Conservation (phyloP, 1,284 basidiomycete genomes). For the Puccinia horiana region DNA sequence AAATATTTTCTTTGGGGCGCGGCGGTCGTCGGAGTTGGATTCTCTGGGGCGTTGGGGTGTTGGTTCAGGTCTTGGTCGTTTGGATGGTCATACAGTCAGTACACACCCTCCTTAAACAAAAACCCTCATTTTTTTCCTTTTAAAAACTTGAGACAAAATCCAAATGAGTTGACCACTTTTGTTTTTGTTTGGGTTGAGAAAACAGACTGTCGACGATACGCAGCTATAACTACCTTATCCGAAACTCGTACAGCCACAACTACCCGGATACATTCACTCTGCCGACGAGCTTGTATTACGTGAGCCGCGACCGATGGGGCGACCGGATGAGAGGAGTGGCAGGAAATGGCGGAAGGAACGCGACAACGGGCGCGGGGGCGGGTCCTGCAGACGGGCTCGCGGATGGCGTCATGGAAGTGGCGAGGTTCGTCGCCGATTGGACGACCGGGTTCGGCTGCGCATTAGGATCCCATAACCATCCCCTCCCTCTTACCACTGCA, state of each 20-base stretch:
- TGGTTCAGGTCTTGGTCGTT: not conserved
- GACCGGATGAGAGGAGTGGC: too few species aligned
- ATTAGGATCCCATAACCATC: not conserved
- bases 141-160: not conserved
- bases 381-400: not conserved
- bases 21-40: not conserved
- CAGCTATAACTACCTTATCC: not conserved
- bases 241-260: not conserved
- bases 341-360: not conserved
- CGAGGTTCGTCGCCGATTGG: not conserved
- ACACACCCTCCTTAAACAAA: not conserved
- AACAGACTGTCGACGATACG: not conserved
- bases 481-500: not conserved
- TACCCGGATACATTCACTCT: not conserved
- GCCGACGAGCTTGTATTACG: not conserved
- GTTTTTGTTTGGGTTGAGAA: not conserved
- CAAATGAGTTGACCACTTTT: not conserved
- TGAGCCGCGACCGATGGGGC: not conserved
- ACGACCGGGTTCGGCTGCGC: not conserved
- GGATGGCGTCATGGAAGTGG: not conserved
- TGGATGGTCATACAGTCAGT: slow-evolving; percentile 5
- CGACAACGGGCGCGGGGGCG: not conserved
- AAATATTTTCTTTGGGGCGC: too few species aligned
- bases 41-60: not conserved
- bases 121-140: not conserved